Evolutionary conservation across 139 green algal species (phyloP), one percentile per base, ranked within the genome.

Genomic region (Coccomyxa sp.): DNA sequence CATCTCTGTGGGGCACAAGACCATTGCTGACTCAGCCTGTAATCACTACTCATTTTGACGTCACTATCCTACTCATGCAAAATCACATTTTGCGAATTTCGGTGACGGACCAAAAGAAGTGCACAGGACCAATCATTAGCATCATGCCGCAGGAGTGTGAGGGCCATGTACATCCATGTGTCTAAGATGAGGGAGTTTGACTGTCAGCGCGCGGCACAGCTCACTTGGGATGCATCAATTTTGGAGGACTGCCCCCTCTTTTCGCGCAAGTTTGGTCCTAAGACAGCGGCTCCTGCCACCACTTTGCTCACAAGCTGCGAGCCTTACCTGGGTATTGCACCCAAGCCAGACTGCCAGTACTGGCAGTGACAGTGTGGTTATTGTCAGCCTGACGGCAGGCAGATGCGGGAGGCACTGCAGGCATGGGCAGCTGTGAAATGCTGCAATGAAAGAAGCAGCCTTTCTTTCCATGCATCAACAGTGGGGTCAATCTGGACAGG

Each of bases 221-320:
- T 31, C 23, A 38, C 10, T n/a, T 77, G 71, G 71, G 71, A 77
- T 38, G 27, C 71, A 25, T 18, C 25, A 15, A 31, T 31, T 10
- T n/a, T 51, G 71, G 71, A 31, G 27, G 71, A 15, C 71, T 77
- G 71, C 71, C 71, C 71, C 27, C 71, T 77, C 23, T 77, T 77
- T 77, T 31, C 71, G 23, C 71, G 71, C 71, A 77, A 77, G 71
- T 77, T 77, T 77, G 71, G n/a, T 3, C 27, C 71, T 16, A 38
- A 77, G 71, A 38, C 71, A 16, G 71, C 71, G 14, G 23, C 21
- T 16, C 71, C 27, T 38, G 71, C 71, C 71, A 51, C 25, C 21
- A 16, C 14, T n/a, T n/a, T 77, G 71, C 71, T 77, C 27, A 77
- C 71, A 3, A 77, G 71, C 71, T 77, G 71, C 71, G 71, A 77